phyloP scores from a whole-genome alignment of 805 yeast genomes.

The Komagataella pastoris region DNA sequence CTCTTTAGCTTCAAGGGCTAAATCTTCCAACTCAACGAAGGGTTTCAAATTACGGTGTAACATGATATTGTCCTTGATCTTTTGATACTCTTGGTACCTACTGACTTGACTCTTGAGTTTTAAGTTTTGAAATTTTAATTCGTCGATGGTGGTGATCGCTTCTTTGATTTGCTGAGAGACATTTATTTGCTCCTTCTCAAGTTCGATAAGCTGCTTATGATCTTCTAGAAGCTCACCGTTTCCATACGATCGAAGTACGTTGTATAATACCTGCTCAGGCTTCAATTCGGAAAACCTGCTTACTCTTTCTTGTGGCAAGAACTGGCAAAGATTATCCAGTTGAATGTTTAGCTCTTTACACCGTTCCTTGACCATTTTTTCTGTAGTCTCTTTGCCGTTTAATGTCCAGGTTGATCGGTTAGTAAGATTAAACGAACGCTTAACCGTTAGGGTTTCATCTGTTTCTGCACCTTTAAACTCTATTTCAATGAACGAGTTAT shows the following conservation, averaged over 20 bases:
- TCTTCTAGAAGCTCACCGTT: conserved; percentile 37
- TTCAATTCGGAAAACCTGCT: conserved; percentile 79
- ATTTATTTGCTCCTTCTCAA: conserved; percentile 27
- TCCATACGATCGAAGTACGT: conserved; percentile 74
- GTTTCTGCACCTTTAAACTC: conserved; percentile 27
- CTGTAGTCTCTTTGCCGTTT: conserved; percentile 26
- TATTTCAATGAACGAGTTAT: conserved; percentile 32
- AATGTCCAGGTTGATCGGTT: conserved; percentile 40
- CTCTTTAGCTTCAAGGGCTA: conserved; percentile 16
- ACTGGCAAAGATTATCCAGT: conserved; percentile 84
- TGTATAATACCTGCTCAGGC: conserved; percentile 59
- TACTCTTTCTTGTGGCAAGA: conserved; percentile 89
- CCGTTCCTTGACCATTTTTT: conserved; percentile 28
- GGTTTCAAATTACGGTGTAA: conserved; percentile 22
- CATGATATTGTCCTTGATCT: conserved; percentile 24
- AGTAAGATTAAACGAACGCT: conserved; percentile 28
- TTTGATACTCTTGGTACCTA: conserved; percentile 28
- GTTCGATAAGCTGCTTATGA: conserved; percentile 42
- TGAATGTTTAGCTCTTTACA: conserved; percentile 56
- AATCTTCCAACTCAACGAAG: conserved; percentile 18
- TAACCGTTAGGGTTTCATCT: conserved; percentile 22
- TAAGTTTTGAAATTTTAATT: conserved; percentile 22
- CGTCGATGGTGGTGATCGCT: conserved; percentile 16
- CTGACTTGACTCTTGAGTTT: conserved; percentile 31
- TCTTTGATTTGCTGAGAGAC: conserved; percentile 16